Evolutionary conservation across 2,329 filamentous ascomycete genomes (phyloP), one percentile per base, ranked within the genome.

Genomic region (Gyromitra esculenta): DNA sequence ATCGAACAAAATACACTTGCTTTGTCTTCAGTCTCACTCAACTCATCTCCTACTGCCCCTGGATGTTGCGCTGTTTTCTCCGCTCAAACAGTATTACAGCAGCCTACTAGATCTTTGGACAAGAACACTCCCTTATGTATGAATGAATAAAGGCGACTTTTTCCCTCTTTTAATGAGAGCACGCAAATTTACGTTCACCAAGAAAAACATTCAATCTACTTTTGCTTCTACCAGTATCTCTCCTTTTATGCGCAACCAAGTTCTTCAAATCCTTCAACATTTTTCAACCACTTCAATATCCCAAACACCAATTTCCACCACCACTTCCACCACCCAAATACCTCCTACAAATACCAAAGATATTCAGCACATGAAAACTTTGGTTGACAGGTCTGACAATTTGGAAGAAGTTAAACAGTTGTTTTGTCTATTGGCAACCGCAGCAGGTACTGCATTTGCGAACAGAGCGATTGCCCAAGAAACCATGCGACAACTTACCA

Each of bases 11-110:
- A 75, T 78, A 6, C 35, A 62, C 18, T 45, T 69, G 5, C 62
- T 79, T 1, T 71, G 37, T n/a, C 66, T 79, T 41, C 65, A 59
- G 11, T 25, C 70, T 15, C 57, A 77, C 41, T 54, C 75, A 50
- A 77, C 64, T 9, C 63, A 78, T 50, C 31, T 78, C 1, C 65
- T 78, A 1, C 69, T 72, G 18, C 77, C 77, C n/a, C 31, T 78
- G 6, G 70, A 78, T 73, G 60, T 75, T 5, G 70, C 56, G 1
- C 18, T 77, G 13, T 77, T 75, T 43, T 37, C 13, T 35, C 66
- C 66, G 0, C 60, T 78, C 2, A 50, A 71, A 57, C 15, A 35
- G 31, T 73, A 66, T 6, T 76, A 68, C 25, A 18, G 18, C 4
- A 62, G 60, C n/a, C 25, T 43, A 6, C 15, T 78, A 5, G 67